Evolutionary conservation across 371 early-diverging fungal species (phyloP), one percentile per base, ranked within the genome.

Genomic region (Chytridiales sp.): DNA sequence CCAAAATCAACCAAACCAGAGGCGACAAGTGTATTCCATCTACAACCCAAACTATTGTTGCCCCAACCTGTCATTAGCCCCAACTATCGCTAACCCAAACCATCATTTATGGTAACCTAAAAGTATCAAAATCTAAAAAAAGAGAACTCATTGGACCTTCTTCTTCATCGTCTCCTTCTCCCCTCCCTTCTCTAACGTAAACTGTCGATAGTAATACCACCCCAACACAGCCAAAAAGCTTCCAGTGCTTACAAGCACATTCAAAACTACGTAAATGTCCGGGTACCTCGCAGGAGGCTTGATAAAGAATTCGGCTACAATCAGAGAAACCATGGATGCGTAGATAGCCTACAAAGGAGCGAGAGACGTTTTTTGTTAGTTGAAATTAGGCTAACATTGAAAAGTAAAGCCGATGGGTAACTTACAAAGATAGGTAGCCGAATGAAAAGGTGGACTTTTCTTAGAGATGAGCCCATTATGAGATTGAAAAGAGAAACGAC

Each of bases 201-300:
- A 49, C 61, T 68, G 68, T 19, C 58, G 44, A 29, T 32, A 51
- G 43, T 70, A 60, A 47, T 71, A 69, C 34, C 66, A 68, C 1
- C 52, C 36, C 9, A 84, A 82, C 48, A 84, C 76, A 0, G 81
- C 30, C 21, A 61, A 61, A 71, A 93, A 94, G 35, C 80, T 71
- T 3, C 72, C 84, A 35, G 87, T 83, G 47, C 87, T 83, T 49
- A 88, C 67, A 0, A 87, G 47, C 9, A 85, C 85, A 69, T 94
- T 96, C 22, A 85, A 44, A 2, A 96, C 89, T 0, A 85, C 78
- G 54, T 82, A 91, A 3, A 93, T 26, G 60, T 96, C 91, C 0
- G 97, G 97, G 56, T 85, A 79, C 34, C 78, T 61, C 11, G 94
- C 94, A 5, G 90, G 77, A 0, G 82, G 70, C 6, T 19, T 19